Evolutionary conservation across 1,284 basidiomycete genomes (phyloP).

Genomic region (Apiotrichum mycotoxinovorans): DNA sequence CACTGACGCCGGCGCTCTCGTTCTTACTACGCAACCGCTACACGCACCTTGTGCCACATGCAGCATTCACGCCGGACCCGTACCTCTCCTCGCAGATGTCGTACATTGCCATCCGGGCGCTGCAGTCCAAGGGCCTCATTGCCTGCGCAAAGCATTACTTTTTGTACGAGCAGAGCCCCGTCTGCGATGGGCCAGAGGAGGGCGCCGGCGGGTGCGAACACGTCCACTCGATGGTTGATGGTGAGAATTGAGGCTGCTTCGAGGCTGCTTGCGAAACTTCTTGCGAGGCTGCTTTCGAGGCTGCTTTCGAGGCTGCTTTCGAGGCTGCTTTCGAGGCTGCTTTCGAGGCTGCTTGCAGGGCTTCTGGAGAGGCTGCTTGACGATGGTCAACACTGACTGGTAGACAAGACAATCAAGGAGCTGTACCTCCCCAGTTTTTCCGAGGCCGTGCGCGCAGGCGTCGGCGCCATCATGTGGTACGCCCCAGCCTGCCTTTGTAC

Average conservation of each 20-base stretch:
- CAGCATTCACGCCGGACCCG: constrained; percentile 49
- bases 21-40: too few species aligned
- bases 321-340: too few species aligned
- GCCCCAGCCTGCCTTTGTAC: too few species aligned
- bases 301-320: too few species aligned
- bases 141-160: constrained; percentile 51
- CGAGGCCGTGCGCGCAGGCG: constrained; percentile 52
- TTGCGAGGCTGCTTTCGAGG: too few species aligned
- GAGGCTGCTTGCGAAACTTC: too few species aligned
- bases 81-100: constrained; percentile 49
- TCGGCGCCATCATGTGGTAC: constrained; percentile 50
- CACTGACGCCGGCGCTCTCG: too few species aligned
- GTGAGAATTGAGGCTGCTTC: constrained; percentile 21
- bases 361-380: neutral
- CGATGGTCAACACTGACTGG: neutral
- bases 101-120: constrained; percentile 43
- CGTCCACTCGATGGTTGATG: constrained; percentile 36
- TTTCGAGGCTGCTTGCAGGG: too few species aligned
- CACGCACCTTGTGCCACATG: too few species aligned
- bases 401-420: constrained; percentile 50
- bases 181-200: constrained; percentile 35
- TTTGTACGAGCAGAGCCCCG: constrained; percentile 48
- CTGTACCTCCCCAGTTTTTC: constrained; percentile 52
- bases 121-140: constrained; percentile 47
- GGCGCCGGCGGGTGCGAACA: constrained; percentile 30